Conservation (phyloP, 805 yeast genomes). For the Priceomyces carsonii region DNA sequence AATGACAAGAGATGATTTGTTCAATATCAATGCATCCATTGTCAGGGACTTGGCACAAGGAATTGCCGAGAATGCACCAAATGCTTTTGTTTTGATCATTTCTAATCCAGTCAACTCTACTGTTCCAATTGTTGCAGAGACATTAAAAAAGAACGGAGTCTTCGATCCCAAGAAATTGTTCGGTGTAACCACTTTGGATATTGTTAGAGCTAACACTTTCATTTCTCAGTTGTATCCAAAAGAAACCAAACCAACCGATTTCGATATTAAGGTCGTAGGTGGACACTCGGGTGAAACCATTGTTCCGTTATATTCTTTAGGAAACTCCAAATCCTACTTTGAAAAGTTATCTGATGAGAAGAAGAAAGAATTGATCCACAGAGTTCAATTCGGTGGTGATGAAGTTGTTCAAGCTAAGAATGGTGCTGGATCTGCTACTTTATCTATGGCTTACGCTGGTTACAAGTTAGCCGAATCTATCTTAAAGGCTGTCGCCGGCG, state of each 20-base stretch:
- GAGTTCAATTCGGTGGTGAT: constrained; percentile 94
- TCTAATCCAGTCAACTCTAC: constrained; percentile 95
- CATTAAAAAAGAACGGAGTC: constrained; percentile 64
- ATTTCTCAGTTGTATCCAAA: constrained; percentile 54
- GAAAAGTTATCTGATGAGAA: constrained; percentile 57
- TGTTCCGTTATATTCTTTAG: constrained; percentile 73
- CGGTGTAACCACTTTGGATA: constrained; percentile 88
- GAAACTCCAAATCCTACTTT: constrained; percentile 32
- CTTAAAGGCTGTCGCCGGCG: constrained; percentile 48
- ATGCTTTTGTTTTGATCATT: constrained; percentile 77
- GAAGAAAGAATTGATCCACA: constrained; percentile 68
- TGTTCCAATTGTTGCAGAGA: constrained; percentile 85
- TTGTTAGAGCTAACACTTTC: constrained; percentile 85
- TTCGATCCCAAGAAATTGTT: constrained; percentile 73
- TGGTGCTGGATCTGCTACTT: constrained; percentile 83
- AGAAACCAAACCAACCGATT: constrained; percentile 50
- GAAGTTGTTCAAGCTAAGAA: constrained; percentile 84
- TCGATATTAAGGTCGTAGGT: constrained; percentile 76
- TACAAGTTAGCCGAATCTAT: constrained; percentile 71
- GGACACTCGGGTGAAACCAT: constrained; percentile 96
- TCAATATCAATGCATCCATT: constrained; percentile 81
- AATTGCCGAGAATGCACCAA: constrained; percentile 70
- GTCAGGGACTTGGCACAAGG: constrained; percentile 73
- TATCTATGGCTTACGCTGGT: constrained; percentile 87
- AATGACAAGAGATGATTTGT: constrained; percentile 89